Evolutionary conservation across 176 grass and related monocot species (phyloP).

Genomic region (maize (Zea mays)): Zm-B73-REFERENCE-NAM-5.0 NC_050099.1:57204501-57205000

Average conservation of each 20-base stretch:
- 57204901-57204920: not conserved
- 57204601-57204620: not conserved
- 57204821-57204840: constrained; percentile 16
- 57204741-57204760: not conserved
- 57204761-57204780: not conserved
- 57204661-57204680: not conserved
- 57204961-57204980: not conserved
- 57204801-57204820: constrained; percentile 1
- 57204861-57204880: not conserved
- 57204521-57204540: no score
- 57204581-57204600: not conserved
- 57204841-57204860: not conserved
- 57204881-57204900: not conserved
- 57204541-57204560: no score
- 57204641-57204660: constrained; percentile 3
- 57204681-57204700: not conserved
- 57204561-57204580: no score
- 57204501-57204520: no score
- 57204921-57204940: not conserved
- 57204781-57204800: not conserved
- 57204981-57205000: constrained; percentile 2
- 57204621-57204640: constrained; percentile 14
- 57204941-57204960: not conserved
- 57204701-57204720: not conserved
- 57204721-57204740: not conserved